Evolutionary conservation across 208 protist genomes (phyloP).

Genomic region (Leishmania mexicana): DNA sequence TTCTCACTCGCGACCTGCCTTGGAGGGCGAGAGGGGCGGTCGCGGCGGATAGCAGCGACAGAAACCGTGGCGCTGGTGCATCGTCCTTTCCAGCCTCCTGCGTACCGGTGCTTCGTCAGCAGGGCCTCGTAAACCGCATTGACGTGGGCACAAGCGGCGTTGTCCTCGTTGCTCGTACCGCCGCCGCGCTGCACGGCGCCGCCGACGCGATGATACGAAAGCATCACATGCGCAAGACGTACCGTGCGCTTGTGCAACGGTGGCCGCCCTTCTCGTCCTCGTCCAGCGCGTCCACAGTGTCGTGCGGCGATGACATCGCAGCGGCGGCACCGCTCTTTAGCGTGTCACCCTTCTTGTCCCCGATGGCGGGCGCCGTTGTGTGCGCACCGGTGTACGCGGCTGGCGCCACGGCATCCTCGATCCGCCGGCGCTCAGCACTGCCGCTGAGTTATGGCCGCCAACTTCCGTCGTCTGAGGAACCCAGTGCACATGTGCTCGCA

Average conservation of each 20-base stretch:
- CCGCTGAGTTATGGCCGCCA: not conserved
- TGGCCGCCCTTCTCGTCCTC: slow-evolving; percentile 23
- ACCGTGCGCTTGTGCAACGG: slow-evolving; percentile 62
- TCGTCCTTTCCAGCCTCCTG: not conserved
- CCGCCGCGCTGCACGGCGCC: slow-evolving; percentile 30
- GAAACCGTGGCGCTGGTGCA: not conserved
- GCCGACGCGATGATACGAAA: slow-evolving; percentile 40
- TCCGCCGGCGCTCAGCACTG: slow-evolving; percentile 4
- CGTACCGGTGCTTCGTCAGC: slow-evolving; percentile 58
- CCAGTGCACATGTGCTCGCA: not conserved
- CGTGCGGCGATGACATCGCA: not conserved
- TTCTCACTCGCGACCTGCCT: slow-evolving; percentile 35
- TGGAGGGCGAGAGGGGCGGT: slow-evolving; percentile 29
- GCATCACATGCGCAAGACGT: slow-evolving; percentile 56
- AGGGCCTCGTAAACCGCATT: slow-evolving; percentile 85
- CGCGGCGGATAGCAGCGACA: not conserved
- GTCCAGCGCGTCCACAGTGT: not conserved
- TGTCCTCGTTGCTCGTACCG: slow-evolving; percentile 48
- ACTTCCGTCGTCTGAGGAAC: not conserved
- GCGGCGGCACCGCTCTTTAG: slow-evolving; percentile 15
- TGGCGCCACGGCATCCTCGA: slow-evolving; percentile 10
- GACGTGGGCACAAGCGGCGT: slow-evolving; percentile 82
- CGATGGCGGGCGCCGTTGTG: slow-evolving; percentile 3
- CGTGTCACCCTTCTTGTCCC: slow-evolving; percentile 26
- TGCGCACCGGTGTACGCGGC: slow-evolving; percentile 28